Conservation (phyloP, 2,329 filamentous ascomycete species). For the Fusarium goolgardi region DNA sequence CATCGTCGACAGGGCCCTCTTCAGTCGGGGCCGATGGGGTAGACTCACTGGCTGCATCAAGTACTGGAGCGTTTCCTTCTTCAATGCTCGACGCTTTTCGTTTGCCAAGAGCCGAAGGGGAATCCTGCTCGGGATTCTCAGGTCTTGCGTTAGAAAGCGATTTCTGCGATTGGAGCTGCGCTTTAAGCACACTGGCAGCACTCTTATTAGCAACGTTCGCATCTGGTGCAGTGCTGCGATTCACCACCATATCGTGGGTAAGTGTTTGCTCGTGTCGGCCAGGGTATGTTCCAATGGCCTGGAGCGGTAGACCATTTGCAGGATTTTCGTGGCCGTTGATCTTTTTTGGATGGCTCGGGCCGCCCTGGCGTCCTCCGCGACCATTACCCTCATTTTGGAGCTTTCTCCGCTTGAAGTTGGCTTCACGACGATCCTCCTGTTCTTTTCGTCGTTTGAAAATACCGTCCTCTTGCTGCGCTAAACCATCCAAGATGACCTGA, state of each 20-base stretch:
- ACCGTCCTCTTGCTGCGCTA: slow-evolving; percentile 91
- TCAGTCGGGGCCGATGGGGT: slow-evolving; percentile 62
- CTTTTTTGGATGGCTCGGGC: slow-evolving; percentile 32
- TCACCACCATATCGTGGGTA: slow-evolving; percentile 90
- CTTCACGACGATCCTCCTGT: slow-evolving; percentile 84
- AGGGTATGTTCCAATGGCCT: slow-evolving; percentile 62
- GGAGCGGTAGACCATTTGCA: slow-evolving; percentile 49
- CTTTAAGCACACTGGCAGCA: slow-evolving; percentile 88
- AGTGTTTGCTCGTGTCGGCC: slow-evolving; percentile 64
- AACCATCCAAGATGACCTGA: slow-evolving; percentile 86
- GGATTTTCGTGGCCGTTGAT: slow-evolving; percentile 52
- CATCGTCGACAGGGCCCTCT: slow-evolving; percentile 79
- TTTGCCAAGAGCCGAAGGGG: slow-evolving; percentile 72
- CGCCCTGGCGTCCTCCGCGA: slow-evolving; percentile 40
- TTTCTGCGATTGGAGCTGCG: slow-evolving; percentile 70
- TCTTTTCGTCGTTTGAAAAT: slow-evolving; percentile 93
- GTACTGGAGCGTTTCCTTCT: slow-evolving; percentile 68
- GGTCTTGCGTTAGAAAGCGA: slow-evolving; percentile 32
- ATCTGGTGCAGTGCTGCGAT: slow-evolving; percentile 72
- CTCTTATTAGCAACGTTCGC: slow-evolving; percentile 91
- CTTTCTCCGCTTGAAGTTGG: slow-evolving; percentile 81
- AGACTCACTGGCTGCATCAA: slow-evolving; percentile 64
- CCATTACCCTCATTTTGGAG: slow-evolving; percentile 68
- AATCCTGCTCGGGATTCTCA: slow-evolving; percentile 49
- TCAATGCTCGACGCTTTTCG: slow-evolving; percentile 80